A percentile compares a stretch with the other conserved stretches of the same genome.
phyloP scores from a whole-genome alignment of 352 stramenopile species.

The Pythium grandisporangium region DNA sequence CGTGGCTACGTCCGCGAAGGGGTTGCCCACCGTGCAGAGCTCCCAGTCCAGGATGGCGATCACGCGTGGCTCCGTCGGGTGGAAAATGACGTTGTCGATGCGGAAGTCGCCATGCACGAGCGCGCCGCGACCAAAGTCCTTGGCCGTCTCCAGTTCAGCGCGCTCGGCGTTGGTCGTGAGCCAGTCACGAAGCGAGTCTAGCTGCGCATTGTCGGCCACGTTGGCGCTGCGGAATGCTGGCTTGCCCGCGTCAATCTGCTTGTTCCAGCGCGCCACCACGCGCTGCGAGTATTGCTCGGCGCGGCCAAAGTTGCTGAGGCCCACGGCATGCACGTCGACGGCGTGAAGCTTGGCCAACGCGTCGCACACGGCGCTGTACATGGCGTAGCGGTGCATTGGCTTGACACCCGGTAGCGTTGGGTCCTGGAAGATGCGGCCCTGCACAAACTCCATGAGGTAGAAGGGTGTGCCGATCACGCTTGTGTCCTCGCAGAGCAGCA shows the following conservation, averaged over 20 bases:
- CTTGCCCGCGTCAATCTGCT: slow-evolving; percentile 45
- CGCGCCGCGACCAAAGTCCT: slow-evolving; percentile 8
- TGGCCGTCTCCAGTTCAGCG: slow-evolving; percentile 33
- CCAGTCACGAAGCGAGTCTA: slow-evolving; percentile 46
- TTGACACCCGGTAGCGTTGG: slow-evolving; percentile 49
- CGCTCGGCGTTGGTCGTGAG: slow-evolving; percentile 30
- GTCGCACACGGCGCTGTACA: slow-evolving; percentile 68
- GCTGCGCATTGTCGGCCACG: slow-evolving; percentile 44
- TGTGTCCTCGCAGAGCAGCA: slow-evolving; percentile 58
- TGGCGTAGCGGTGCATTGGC: slow-evolving; percentile 67
- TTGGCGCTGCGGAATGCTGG: slow-evolving; percentile 32
- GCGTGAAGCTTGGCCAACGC: slow-evolving; percentile 55
- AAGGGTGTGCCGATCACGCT: slow-evolving; percentile 61
- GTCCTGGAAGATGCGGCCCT: slow-evolving; percentile 70
- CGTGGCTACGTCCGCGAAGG: slow-evolving; percentile 72
- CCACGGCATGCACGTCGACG: slow-evolving; percentile 49
- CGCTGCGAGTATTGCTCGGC: slow-evolving; percentile 63
- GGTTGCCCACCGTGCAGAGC: slow-evolving; percentile 80
- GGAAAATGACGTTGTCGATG: slow-evolving; percentile 84
- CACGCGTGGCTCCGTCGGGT: slow-evolving; percentile 74
- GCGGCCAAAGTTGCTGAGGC: slow-evolving; percentile 46
- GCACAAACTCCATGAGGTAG: slow-evolving; percentile 79
- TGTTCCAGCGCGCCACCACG: slow-evolving; percentile 64
- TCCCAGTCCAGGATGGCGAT: slow-evolving; percentile 85
- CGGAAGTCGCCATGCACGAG: slow-evolving; percentile 86